Evolutionary conservation across 371 early-diverging fungal species (phyloP).

Genomic region (Sporodiniella umbellata): DNA sequence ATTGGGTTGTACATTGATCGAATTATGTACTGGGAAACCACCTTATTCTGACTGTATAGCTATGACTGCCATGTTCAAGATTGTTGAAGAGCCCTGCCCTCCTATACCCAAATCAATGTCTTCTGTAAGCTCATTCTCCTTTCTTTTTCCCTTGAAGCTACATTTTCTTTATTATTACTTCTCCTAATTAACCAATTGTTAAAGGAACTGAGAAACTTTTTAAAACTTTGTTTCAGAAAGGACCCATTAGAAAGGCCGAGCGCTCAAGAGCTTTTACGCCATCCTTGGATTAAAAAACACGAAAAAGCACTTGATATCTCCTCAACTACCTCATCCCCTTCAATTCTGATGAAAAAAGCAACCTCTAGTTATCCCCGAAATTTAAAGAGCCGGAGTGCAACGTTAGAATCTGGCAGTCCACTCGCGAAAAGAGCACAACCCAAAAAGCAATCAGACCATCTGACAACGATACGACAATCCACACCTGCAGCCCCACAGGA

Average conservation of each 20-base stretch:
- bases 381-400: background rate
- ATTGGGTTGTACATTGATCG: conserved; percentile 85
- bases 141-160: no score
- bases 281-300: conserved; percentile 68
- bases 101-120: conserved; percentile 81
- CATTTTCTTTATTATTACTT: no score
- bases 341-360: background rate
- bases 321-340: background rate
- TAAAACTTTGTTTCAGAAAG: conserved; percentile 80
- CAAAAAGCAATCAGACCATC: background rate
- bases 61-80: conserved; percentile 90
- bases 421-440: background rate
- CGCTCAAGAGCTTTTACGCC: conserved; percentile 57
- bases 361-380: background rate
- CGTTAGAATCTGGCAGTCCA: conserved; percentile 1
- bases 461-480: conserved; percentile 5
- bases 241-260: conserved; percentile 64
- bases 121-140: conserved; percentile 31
- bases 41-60: conserved; percentile 79
- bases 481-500: background rate
- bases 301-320: conserved; percentile 8
- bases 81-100: conserved; percentile 86
- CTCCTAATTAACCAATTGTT: no score
- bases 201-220: conserved; percentile 75
- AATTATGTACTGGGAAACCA: conserved; percentile 86